Conservation (phyloP, 2,329 filamentous ascomycete genomes). For the Blastomyces gilchristii region DNA sequence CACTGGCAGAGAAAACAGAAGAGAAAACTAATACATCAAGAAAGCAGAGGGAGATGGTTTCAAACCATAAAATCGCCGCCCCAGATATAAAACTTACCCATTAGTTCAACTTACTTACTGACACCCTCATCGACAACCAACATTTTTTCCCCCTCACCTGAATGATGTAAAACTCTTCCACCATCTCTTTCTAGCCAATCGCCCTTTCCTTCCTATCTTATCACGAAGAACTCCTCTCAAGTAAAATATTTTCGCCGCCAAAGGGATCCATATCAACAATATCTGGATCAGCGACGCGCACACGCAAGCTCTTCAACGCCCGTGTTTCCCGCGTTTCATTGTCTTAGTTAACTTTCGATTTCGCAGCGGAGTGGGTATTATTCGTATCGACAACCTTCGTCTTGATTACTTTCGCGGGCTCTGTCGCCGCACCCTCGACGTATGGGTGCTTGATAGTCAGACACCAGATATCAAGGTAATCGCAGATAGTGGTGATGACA, state of each 20-base stretch:
- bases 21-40: neutral
- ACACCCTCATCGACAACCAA: too few species aligned
- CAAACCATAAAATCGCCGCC: too few species aligned
- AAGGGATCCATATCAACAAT: neutral
- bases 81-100: too few species aligned
- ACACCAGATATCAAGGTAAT: constrained; percentile 97
- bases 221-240: neutral
- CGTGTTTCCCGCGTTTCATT: neutral
- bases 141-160: too few species aligned
- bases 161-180: too few species aligned
- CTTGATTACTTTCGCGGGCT: neutral
- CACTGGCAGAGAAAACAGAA: neutral
- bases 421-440: constrained; percentile 24
- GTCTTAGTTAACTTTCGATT: neutral
- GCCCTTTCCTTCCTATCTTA: neutral
- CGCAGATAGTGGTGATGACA: constrained; percentile 94
- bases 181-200: neutral
- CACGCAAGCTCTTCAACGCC: neutral
- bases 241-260: neutral
- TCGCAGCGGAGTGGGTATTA: neutral
- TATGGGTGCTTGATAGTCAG: constrained; percentile 85
- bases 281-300: neutral
- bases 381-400: neutral
- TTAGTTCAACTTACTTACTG: too few species aligned
- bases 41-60: too few species aligned